Conservation (phyloP, 1,284 basidiomycete species). For the Vanrija pseudolonga region DNA sequence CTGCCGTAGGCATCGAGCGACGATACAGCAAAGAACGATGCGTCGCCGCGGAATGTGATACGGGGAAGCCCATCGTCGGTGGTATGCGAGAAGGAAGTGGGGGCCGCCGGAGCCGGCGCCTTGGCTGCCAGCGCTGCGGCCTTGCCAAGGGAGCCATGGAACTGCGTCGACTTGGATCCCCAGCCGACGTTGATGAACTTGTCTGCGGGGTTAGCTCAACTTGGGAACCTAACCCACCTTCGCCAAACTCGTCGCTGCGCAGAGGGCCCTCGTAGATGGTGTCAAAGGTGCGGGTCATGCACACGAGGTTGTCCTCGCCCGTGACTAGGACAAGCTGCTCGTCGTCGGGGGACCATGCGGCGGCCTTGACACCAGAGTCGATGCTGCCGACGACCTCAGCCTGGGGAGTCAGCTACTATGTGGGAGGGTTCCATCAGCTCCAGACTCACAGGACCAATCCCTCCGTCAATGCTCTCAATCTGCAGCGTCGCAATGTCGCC, state of each 20-base stretch:
- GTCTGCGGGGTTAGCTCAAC: constrained; percentile 54
- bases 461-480: constrained; percentile 54
- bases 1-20: constrained; percentile 55
- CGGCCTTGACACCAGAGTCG: constrained; percentile 76
- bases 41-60: constrained; percentile 92
- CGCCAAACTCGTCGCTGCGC: constrained; percentile 73
- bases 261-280: constrained; percentile 75
- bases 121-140: constrained; percentile 59
- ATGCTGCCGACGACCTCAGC: constrained; percentile 79
- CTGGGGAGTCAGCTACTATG: constrained; percentile 36
- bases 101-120: constrained; percentile 54
- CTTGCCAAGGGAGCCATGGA: constrained; percentile 94
- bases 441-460: constrained; percentile 41
- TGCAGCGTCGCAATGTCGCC: constrained; percentile 73
- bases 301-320: constrained; percentile 72
- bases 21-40: constrained; percentile 80
- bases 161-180: constrained; percentile 96
- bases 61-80: constrained; percentile 71
- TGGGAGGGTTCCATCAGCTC: too few species aligned
- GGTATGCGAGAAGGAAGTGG: constrained; percentile 48
- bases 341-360: constrained; percentile 87
- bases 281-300: constrained; percentile 88
- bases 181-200: constrained; percentile 92
- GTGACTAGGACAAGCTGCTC: constrained; percentile 75
- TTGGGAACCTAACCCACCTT: constrained; percentile 55